Conservation (phyloP, 1,139 yeast species). For the Debaryomyces robertsiae region DNA sequence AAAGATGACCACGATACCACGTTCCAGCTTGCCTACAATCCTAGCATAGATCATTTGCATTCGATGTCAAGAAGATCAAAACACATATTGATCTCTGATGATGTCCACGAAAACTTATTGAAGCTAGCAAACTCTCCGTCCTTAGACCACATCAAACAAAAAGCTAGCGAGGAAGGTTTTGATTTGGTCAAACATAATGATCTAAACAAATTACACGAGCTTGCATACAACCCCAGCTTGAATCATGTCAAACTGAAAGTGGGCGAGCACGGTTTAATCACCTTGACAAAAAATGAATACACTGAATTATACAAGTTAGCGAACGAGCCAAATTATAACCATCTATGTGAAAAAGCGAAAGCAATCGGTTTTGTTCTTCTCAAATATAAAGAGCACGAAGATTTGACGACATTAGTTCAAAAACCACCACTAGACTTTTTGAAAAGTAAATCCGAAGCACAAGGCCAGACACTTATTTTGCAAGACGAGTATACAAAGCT, state of each 20-base stretch:
- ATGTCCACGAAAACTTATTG: slow-evolving; percentile 32
- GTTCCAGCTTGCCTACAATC: slow-evolving; percentile 19
- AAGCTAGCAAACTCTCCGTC: slow-evolving; percentile 25
- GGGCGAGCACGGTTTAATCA: slow-evolving; percentile 36
- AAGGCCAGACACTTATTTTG: slow-evolving; percentile 21
- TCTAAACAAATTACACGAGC: slow-evolving; percentile 20
- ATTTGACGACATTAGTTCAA: slow-evolving; percentile 5
- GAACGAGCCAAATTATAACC: slow-evolving; percentile 29
- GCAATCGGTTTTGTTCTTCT: slow-evolving; percentile 11
- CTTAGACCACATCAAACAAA: slow-evolving; percentile 28
- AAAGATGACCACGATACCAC: slow-evolving; percentile 18
- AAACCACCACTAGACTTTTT: slow-evolving; percentile 17
- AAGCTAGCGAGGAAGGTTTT: slow-evolving; percentile 24
- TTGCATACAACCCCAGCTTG: slow-evolving; percentile 36
- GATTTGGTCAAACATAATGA: slow-evolving; percentile 18
- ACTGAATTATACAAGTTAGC: slow-evolving; percentile 39
- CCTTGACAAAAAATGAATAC: slow-evolving; percentile 37
- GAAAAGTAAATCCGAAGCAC: slow-evolving; percentile 17
- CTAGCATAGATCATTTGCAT: slow-evolving; percentile 18
- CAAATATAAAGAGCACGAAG: slow-evolving; percentile 4
- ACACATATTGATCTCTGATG: slow-evolving; percentile 31
- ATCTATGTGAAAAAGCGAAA: slow-evolving; percentile 25
- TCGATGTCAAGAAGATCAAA: slow-evolving; percentile 31
- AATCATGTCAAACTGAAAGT: slow-evolving; percentile 40
- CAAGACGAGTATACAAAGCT: slow-evolving; percentile 17